Evolutionary conservation across 176 grass and related monocot genomes (phyloP), one percentile per base, ranked within the genome.

Genomic region (Leersia perrieri): DNA sequence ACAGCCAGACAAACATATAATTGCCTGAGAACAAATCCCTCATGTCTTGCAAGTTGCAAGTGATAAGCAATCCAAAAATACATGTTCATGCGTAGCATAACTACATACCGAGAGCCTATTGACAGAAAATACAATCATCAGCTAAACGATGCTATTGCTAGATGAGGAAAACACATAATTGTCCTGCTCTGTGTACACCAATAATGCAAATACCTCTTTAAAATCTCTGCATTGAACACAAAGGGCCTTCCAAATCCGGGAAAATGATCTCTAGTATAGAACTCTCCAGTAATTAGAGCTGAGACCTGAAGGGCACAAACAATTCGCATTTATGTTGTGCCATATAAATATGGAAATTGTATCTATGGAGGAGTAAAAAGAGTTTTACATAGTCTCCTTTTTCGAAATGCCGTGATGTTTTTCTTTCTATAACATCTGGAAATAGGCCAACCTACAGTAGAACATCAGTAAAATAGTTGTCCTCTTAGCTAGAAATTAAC

Each of bases 171-270:
- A 68, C 33, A 73, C 58, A 44, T 38, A 84, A 60, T 40, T 85
- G 72, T 1, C 85, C 41, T 30, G 9, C 22, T 51, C 25, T 15
- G 16, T 39, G 85, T 55, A 40, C 16, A 66, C 53, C 72, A 77
- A 14, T 53, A 53, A 20, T 53, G 18, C 49, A 9, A 9, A 53
- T 93, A 98, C 95, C 94, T 93, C 58, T 87, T 88, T 35, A 95
- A 82, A 88, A 98, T 70, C 70, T 88, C 86, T 81, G 92, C 81
- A 72, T 89, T 91, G 84, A 92, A 93, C 70, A 92, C 82, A 72
- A 91, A 98, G 76, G 95, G 95, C 23, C 95, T 87, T 78, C 90
- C 95, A 86, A 98, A 98, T 88, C 95, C 95, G 2, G 92, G 92
- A 64, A 98, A 98, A 30, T 95, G 95, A 61, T 98, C 91, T 86